phyloP scores from a whole-genome alignment of 2,329 filamentous ascomycete species.

The Metarhizium sp. region DNA sequence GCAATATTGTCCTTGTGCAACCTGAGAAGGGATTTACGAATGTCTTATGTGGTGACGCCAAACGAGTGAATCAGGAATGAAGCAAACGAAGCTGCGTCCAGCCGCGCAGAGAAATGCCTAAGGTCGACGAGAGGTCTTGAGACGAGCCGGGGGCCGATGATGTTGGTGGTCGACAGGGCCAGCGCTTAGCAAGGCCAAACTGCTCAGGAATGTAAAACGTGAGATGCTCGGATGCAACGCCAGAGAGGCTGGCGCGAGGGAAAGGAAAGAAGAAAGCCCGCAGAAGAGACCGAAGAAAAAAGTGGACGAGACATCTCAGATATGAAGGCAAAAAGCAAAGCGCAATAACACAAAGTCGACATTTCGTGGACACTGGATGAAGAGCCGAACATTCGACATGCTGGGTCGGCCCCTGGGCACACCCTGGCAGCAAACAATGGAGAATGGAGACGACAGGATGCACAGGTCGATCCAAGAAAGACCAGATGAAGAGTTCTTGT shows the following conservation, averaged over 20 bases:
- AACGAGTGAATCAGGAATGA: conserved; percentile 7
- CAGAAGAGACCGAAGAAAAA: not conserved
- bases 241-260: not conserved
- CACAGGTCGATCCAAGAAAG: not conserved
- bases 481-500: not conserved
- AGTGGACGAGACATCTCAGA: not conserved
- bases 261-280: not conserved
- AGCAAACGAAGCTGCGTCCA: conserved; percentile 3
- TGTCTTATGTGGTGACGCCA: not conserved
- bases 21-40: not conserved
- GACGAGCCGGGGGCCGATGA: no score
- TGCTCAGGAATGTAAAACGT: not conserved
- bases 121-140: not conserved
- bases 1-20: not conserved
- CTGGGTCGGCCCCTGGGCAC: no score
- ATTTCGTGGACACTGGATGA: no score
- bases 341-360: no score
- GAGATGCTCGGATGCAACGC: no score
- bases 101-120: conserved; percentile 6
- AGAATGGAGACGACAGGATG: not conserved
- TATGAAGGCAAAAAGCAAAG: not conserved
- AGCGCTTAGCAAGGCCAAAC: no score
- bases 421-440: conserved; percentile 2
- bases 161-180: not conserved
- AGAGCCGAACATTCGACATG: no score